Evolutionary conservation across 176 grass and related monocot species (phyloP).

Genomic region (Rhynchospora tenuis): DNA sequence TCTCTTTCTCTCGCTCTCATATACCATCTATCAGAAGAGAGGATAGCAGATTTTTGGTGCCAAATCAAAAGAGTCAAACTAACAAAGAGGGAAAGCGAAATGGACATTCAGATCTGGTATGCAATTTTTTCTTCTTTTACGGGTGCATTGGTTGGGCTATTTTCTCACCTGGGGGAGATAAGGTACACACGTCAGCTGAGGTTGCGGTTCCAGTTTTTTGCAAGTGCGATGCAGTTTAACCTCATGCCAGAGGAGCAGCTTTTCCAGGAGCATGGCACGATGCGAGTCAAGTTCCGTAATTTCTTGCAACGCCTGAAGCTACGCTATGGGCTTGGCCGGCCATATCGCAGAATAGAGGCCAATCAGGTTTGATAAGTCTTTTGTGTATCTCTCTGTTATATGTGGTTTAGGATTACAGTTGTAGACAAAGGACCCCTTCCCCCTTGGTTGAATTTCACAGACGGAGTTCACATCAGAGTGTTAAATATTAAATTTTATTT

Average conservation of each 20-base stretch:
- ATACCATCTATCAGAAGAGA: too few species aligned
- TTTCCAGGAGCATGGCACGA: slow-evolving; percentile 42
- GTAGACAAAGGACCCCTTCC: neutral
- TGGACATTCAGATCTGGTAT: slow-evolving; percentile 99
- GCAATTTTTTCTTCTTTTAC: slow-evolving; percentile 75
- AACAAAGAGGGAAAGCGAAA: too few species aligned
- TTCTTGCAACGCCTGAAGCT: slow-evolving; percentile 79
- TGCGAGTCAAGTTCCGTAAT: slow-evolving; percentile 53
- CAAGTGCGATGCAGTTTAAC: slow-evolving; percentile 95
- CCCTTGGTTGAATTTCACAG: neutral
- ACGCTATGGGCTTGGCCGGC: slow-evolving; percentile 75
- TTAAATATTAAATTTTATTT: neutral
- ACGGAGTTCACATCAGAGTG: neutral
- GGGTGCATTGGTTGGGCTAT: slow-evolving; percentile 75
- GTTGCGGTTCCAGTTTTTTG: slow-evolving; percentile 90
- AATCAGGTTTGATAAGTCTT: slow-evolving; percentile 37
- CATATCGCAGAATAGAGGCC: slow-evolving; percentile 80
- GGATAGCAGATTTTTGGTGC: too few species aligned
- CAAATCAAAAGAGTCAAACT: too few species aligned
- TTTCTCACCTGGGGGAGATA: slow-evolving; percentile 85
- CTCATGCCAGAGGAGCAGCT: slow-evolving; percentile 85
- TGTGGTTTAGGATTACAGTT: neutral
- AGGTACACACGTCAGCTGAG: slow-evolving; percentile 74
- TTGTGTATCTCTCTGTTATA: neutral
- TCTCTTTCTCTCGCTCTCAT: too few species aligned